Percentiles rank a stretch among this genome's conserved stretches.
These are phyloP conservation scores for Lupinus albus DNA, from an alignment of 306 rosid genomes.

Conservation along the genomic window DNA sequence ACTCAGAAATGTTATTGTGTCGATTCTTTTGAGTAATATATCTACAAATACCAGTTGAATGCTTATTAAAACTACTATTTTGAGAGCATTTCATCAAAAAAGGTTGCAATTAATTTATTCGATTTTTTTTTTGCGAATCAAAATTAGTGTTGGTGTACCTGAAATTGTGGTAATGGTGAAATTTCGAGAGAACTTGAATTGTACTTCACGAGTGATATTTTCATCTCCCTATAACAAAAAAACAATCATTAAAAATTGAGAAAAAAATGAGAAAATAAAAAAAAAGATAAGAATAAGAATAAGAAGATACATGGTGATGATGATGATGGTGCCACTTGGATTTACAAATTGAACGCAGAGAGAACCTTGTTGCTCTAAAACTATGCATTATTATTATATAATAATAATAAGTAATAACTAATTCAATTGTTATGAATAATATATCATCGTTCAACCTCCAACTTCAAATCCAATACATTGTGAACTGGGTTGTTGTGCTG, in stretches of 20 bases:
- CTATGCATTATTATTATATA: constrained; percentile 43
- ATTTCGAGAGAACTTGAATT: background rate
- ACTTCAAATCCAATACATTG: no score
- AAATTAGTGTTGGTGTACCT: constrained; percentile 23
- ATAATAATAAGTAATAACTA: no score
- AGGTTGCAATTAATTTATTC: background rate
- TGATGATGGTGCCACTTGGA: constrained; percentile 44
- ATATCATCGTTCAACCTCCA: background rate
- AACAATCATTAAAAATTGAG: background rate
- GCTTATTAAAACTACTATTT: no score
- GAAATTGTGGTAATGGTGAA: constrained; percentile 28
- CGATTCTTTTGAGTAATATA: no score
- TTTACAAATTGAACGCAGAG: constrained; percentile 47
- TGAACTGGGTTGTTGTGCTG: no score
- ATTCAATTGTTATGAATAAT: no score
- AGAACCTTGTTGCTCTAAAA: constrained; percentile 48
- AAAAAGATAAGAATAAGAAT: background rate
- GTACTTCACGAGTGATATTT: background rate
- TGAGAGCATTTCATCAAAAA: no score
- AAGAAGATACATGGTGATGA: constrained; percentile 40
- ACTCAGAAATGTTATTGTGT: background rate
- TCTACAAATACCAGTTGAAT: no score
- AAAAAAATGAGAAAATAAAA: background rate
- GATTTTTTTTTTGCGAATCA: background rate
- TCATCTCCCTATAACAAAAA: constrained; percentile 33